Evolutionary conservation across 306 rosid genomes (phyloP), one percentile per base, ranked within the genome.

Genomic region (Hippophae tibetana): DNA sequence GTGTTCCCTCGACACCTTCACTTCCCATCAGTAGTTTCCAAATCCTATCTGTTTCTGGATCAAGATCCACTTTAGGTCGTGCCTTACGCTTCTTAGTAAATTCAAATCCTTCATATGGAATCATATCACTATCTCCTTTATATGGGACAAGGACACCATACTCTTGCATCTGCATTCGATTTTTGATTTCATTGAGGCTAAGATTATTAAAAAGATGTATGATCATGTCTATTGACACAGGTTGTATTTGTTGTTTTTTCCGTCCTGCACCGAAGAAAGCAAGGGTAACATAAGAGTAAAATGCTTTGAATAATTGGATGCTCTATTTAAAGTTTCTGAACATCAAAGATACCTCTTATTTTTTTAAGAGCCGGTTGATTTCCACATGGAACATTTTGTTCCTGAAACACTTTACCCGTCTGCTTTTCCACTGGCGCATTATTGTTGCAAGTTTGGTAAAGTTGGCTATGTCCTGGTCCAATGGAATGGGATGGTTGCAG

Each of bases 21-120:
- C 69, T 82, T 70, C 95, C 86, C 99, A 88, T 92, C 75, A 92
- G 80, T 64, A 85, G 79, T 57, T 85, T 92, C 99, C 96, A 92
- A 63, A 81, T 62, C 79, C 85, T 88, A 73, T 92, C 78, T 71
- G 99, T 78, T 75, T 92, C 95, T 9, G 82, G 76, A 66, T 92
- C 96, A 43, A 92, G 88, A 75, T 83, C 96, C 67, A 92, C 99
- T 80, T 72, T 92, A 12, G 96, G 87, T 25, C 86, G 75, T 43
- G 82, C 75, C 66, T 81, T 92, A 10, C 70, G 83, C 66, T 80
- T 81, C 82, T 79, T 87, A 0, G 42, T 47, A 46, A 66, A 70
- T 42, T 74, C 76, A 51, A 50, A 43, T 50, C 72, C 81, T 56
- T 64, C 77, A 62, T 67, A 77, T 57, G 85, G 90, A 64, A 85